A percentile compares a stretch with the other conserved stretches of the same genome.
These are phyloP conservation scores for Thielaviopsis cerberus DNA, from an alignment of 2,329 filamentous ascomycete genomes.

Conservation along the genomic window DNA sequence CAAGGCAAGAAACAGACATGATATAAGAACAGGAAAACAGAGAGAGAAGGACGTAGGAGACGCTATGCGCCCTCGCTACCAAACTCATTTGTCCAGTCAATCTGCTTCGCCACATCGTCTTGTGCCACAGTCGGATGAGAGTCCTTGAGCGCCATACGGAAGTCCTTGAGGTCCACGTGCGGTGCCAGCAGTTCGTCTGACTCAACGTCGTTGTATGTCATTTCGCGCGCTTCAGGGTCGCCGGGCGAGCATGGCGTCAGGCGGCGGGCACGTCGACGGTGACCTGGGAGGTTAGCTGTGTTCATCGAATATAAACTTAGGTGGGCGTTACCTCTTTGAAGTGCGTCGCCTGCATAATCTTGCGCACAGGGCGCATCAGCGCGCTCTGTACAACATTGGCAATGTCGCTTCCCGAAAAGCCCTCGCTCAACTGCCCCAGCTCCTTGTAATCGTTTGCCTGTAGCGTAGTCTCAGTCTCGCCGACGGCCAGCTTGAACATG, in stretches of 20 bases:
- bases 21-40: neutral
- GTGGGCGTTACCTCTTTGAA: conserved; percentile 61
- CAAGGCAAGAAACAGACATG: neutral
- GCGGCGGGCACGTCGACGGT: conserved; percentile 46
- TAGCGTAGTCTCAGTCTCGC: conserved; percentile 74
- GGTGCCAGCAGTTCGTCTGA: conserved; percentile 74
- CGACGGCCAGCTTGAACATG: conserved; percentile 94
- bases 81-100: conserved; percentile 92
- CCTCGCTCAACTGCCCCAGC: conserved; percentile 67
- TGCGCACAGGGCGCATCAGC: conserved; percentile 89
- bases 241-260: conserved; percentile 88
- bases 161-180: conserved; percentile 73
- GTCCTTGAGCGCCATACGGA: conserved; percentile 75
- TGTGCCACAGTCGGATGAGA: conserved; percentile 77
- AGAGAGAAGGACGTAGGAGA: neutral
- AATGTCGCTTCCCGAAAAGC: conserved; percentile 93
- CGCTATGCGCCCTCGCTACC: conserved; percentile 60
- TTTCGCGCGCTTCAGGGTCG: conserved; percentile 68
- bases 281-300: conserved; percentile 32
- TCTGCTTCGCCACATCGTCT: conserved; percentile 66
- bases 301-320: neutral
- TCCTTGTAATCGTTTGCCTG: conserved; percentile 59
- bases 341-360: conserved; percentile 93
- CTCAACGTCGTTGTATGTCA: conserved; percentile 80
- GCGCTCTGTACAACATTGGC: conserved; percentile 88